A percentile compares a stretch with the other conserved stretches of the same genome.
These are phyloP conservation scores for Phyllachora maydis DNA, from an alignment of 2,329 filamentous ascomycete species.

Conservation along the genomic window DNA sequence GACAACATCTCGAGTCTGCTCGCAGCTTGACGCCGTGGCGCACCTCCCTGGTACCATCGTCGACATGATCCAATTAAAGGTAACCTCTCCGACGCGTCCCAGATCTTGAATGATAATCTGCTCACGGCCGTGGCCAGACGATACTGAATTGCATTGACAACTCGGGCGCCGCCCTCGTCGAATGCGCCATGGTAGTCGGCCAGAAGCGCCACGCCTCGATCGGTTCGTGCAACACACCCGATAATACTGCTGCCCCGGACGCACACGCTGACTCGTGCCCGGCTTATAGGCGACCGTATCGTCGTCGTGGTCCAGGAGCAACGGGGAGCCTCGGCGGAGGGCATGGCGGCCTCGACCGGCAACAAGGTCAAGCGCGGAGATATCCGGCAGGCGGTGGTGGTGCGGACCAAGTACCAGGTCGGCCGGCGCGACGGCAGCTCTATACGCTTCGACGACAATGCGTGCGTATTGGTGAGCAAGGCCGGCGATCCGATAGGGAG, in stretches of 20 bases:
- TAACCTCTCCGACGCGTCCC: constrained; percentile 8
- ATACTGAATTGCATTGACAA: constrained; percentile 99
- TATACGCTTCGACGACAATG: constrained; percentile 92
- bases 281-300: constrained; percentile 63
- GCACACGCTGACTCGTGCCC: constrained; percentile 2
- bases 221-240: constrained; percentile 32
- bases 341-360: constrained; percentile 50
- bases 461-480: constrained; percentile 94
- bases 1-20: constrained; percentile 2
- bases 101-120: neutral
- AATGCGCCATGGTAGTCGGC: constrained; percentile 83
- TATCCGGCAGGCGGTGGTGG: constrained; percentile 87
- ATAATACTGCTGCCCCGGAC: constrained; percentile 1
- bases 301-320: constrained; percentile 97
- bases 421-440: constrained; percentile 77
- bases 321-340: constrained; percentile 53
- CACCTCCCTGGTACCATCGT: too few species aligned
- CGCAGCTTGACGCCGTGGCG: constrained; percentile 2
- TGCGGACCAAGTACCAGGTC: constrained; percentile 74
- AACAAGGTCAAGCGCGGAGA: constrained; percentile 95
- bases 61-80: constrained; percentile 89
- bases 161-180: constrained; percentile 89
- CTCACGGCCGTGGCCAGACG: constrained; percentile 33
- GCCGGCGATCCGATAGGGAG: constrained; percentile 86
- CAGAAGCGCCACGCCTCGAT: constrained; percentile 80